These are phyloP conservation scores for Begonia masoniana DNA, from an alignment of 306 rosid genomes.

Conservation along the genomic window DNA sequence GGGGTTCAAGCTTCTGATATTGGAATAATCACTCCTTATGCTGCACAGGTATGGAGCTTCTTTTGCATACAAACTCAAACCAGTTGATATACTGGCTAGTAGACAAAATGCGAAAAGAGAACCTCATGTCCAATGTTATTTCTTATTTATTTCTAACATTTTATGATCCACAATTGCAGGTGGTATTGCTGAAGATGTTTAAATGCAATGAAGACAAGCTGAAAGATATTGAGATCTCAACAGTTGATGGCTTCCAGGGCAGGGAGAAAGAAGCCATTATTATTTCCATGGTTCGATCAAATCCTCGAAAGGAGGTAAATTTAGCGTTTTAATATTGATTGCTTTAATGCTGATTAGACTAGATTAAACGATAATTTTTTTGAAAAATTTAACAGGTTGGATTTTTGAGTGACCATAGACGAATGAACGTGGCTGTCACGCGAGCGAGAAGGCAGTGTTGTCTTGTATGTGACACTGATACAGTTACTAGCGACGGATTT, in stretches of 20 bases:
- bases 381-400: constrained; percentile 62
- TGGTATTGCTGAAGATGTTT: constrained; percentile 69
- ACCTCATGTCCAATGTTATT: constrained; percentile 1
- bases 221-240: constrained; percentile 80
- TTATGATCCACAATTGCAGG: constrained; percentile 35
- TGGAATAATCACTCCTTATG: constrained; percentile 93
- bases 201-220: constrained; percentile 59
- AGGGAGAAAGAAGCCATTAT: constrained; percentile 93
- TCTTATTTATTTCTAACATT: neutral
- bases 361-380: neutral
- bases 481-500: constrained; percentile 66
- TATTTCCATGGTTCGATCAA: constrained; percentile 95
- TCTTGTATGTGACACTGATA: constrained; percentile 80
- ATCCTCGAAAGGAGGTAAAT: constrained; percentile 75
- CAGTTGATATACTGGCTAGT: neutral
- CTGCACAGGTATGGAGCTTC: constrained; percentile 59
- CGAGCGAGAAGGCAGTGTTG: constrained; percentile 94
- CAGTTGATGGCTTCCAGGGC: constrained; percentile 98
- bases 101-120: constrained; percentile 3
- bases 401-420: constrained; percentile 83
- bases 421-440: constrained; percentile 98
- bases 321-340: neutral
- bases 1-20: constrained; percentile 88
- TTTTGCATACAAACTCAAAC: neutral
- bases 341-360: too few species aligned